A percentile compares a stretch with the other conserved stretches of the same genome.
These are phyloP conservation scores for Cicer cuneatum DNA, from an alignment of 306 rosid species.

Conservation along the genomic window DNA sequence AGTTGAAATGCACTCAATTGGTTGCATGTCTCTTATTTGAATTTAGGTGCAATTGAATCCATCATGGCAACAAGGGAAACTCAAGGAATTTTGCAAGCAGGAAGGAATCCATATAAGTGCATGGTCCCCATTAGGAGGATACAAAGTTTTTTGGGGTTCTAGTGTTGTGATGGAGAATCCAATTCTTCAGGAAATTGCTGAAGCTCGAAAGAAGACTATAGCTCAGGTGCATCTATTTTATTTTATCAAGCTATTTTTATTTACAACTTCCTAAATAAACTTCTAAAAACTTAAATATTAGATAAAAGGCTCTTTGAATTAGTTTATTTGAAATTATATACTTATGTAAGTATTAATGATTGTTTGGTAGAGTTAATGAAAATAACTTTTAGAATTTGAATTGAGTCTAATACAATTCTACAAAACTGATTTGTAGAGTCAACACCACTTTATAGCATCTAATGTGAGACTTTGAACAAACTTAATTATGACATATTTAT, in stretches of 20 bases:
- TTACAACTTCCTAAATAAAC: not conserved
- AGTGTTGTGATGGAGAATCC: slow-evolving; percentile 48
- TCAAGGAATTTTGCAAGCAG: slow-evolving; percentile 44
- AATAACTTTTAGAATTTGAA: too few relatives aligned
- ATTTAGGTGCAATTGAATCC: slow-evolving; percentile 50
- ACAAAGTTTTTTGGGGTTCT: slow-evolving; percentile 27
- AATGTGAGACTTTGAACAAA: too few relatives aligned
- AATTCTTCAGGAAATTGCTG: slow-evolving; percentile 46
- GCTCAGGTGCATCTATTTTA: slow-evolving; percentile 43
- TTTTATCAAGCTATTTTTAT: not conserved
- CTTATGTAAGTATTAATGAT: too few relatives aligned
- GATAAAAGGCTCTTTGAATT: too few relatives aligned
- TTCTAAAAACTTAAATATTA: too few relatives aligned
- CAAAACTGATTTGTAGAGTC: too few relatives aligned
- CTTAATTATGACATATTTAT: too few relatives aligned
- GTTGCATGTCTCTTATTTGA: not conserved
- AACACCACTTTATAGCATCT: too few relatives aligned
- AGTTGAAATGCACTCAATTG: not conserved
- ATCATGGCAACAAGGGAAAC: slow-evolving; percentile 50
- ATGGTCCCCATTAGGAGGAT: slow-evolving; percentile 55
- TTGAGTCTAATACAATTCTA: too few relatives aligned
- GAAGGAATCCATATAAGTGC: slow-evolving; percentile 53
- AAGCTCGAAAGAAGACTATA: slow-evolving; percentile 35
- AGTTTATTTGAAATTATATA: too few relatives aligned
- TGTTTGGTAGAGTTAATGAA: too few relatives aligned